Evolutionary conservation across 768 basidiomycete species (phyloP).

Genomic region (Hygrophoropsis aurantiaca): DNA sequence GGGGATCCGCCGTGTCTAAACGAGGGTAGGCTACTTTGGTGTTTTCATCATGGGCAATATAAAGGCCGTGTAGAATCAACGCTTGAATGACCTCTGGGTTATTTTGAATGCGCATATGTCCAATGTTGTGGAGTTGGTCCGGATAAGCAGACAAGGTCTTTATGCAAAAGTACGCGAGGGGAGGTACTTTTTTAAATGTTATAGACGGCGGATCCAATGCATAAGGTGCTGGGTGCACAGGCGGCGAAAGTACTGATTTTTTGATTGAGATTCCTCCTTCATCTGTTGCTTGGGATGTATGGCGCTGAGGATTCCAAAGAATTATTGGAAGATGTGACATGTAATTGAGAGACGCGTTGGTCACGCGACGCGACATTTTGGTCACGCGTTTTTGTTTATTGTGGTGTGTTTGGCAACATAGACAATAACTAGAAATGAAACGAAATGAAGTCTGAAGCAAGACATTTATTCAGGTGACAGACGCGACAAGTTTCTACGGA

Average conservation of each 20-base stretch:
- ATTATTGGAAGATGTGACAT: conserved; percentile 7
- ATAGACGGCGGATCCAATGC: neutral
- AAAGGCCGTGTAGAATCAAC: conserved; percentile 35
- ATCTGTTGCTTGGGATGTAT: conserved; percentile 9
- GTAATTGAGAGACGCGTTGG: neutral
- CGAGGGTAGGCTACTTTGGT: conserved; percentile 8
- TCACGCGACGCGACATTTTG: conserved; percentile 2
- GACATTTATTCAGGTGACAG: too few species aligned
- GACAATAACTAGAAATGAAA: neutral
- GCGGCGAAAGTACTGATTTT: conserved; percentile 12
- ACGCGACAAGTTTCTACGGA: too few species aligned
- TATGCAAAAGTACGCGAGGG: conserved; percentile 55
- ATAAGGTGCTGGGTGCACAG: conserved; percentile 2
- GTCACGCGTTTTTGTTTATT: conserved; percentile 3
- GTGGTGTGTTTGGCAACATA: neutral
- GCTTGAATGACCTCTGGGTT: conserved; percentile 38
- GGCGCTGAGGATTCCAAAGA: conserved; percentile 9
- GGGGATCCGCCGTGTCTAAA: conserved; percentile 42
- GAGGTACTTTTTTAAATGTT: conserved; percentile 35
- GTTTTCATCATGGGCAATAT: conserved; percentile 2
- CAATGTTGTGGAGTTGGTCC: conserved; percentile 42
- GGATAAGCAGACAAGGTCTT: conserved; percentile 40
- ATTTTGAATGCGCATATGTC: conserved; percentile 37
- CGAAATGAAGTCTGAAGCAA: too few species aligned
- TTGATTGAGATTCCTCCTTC: conserved; percentile 16